Percentiles rank a stretch among this genome's conserved stretches.
Evolutionary conservation across 1,139 yeast species (phyloP).

Genomic region (Zygosaccharomyces sapae): DNA sequence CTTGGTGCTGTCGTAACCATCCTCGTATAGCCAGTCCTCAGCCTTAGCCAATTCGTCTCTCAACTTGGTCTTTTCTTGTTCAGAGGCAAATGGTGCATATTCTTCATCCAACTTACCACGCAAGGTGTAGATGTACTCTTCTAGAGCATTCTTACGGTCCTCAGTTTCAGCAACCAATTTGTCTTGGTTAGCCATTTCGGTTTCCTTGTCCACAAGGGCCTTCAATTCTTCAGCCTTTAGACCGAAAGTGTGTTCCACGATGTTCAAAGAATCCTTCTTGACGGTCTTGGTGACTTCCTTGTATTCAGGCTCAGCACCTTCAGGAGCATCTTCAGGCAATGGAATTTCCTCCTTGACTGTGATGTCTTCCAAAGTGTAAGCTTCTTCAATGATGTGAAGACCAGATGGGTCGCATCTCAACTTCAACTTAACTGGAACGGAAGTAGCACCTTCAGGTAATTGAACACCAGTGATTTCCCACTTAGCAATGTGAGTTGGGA

Average conservation of each 20-base stretch:
- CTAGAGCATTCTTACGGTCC: slow-evolving; percentile 96
- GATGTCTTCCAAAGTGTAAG: slow-evolving; percentile 91
- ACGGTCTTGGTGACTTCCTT: slow-evolving; percentile 89
- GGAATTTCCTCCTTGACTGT: slow-evolving; percentile 82
- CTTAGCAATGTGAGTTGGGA: slow-evolving; percentile 63
- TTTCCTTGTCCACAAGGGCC: slow-evolving; percentile 72
- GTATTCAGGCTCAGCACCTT: slow-evolving; percentile 78
- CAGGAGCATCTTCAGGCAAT: slow-evolving; percentile 50
- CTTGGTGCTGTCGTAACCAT: slow-evolving; percentile 93
- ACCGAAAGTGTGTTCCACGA: slow-evolving; percentile 60
- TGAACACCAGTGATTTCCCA: slow-evolving; percentile 87
- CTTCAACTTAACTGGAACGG: slow-evolving; percentile 86
- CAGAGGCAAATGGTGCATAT: slow-evolving; percentile 83
- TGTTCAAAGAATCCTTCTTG: slow-evolving; percentile 75
- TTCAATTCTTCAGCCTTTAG: slow-evolving; percentile 57
- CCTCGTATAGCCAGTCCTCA: slow-evolving; percentile 98
- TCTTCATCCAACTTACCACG: slow-evolving; percentile 95
- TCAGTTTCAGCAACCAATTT: slow-evolving; percentile 98
- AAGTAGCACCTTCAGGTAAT: slow-evolving; percentile 67
- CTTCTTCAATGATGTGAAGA: slow-evolving; percentile 87
- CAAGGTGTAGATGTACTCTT: slow-evolving; percentile 95
- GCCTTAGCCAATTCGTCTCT: slow-evolving; percentile 71
- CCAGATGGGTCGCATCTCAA: slow-evolving; percentile 98
- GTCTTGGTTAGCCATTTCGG: slow-evolving; percentile 80
- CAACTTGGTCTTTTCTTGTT: slow-evolving; percentile 81